Base-by-base conservation (phyloP, 108 stramenopile species). In the Heterococcus sp. region DNA sequence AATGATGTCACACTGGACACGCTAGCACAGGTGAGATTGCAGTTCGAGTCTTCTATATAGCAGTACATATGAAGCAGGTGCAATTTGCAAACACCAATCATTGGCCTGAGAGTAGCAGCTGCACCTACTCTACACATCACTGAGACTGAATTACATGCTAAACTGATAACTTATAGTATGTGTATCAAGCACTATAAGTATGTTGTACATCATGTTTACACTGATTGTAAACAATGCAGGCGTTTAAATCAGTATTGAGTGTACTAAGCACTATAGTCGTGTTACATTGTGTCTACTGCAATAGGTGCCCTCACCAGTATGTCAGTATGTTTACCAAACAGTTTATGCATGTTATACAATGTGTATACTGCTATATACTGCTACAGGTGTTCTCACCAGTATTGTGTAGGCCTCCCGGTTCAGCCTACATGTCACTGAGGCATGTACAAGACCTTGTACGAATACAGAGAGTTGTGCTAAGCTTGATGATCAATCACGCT, bases 371-470 rank as follows among this genome's bases (percentile, higher is more conserved):
- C 37, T 38, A 32, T n/a, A 64, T 14, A 29, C 31, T 28, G 1
- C 5, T 2, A 70, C 32, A 80, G 79, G 72, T 71, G 5, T 80
- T 80, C 64, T 71, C 79, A 2, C 79, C 79, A 39, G 58, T 80
- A 34, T 39, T 80, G 58, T 80, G 79, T 37, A 71, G 79, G 1
- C 79, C 79, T 32, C 27, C 71, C 64, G 79, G 79, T 30, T 80
- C 79, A 34, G 79, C 79, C 0, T 80, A 73, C 69, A 80, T 80
- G 79, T 80, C 79, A 37, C 37, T 80, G 65, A 26, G 79, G 33
- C 79, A 80, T 35, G 39, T 80, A 37, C 71, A 80, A 66, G 79
- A 80, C 72, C 72, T 80, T 1, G 35, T 70, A 14, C 71, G 72
- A 65, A 80, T 80, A 8, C 79, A 80, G 58, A 65, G 71, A 1